Conservation (phyloP, 495 filamentous ascomycete species). For the Penicillium bovifimosum region DNA sequence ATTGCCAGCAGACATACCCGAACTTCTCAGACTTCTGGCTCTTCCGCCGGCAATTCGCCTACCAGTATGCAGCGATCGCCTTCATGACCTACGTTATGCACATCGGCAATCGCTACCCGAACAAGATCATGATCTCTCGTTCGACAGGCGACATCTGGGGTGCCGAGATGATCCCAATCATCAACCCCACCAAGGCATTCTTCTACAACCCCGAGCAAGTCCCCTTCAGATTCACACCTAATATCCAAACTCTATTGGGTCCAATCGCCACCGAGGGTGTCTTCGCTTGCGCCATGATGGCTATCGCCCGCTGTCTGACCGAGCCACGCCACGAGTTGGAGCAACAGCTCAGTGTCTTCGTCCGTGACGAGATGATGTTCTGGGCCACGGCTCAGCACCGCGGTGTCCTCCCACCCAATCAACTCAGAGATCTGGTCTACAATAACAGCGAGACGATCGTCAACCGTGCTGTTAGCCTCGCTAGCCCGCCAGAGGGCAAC, state of each 20-base stretch:
- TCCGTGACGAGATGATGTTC: constrained; percentile 95
- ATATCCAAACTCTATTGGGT: constrained; percentile 91
- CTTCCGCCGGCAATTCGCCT: constrained; percentile 92
- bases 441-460: constrained; percentile 85
- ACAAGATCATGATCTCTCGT: constrained; percentile 88
- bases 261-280: constrained; percentile 93
- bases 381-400: constrained; percentile 87
- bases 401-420: constrained; percentile 54
- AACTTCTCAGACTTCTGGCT: constrained; percentile 94
- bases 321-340: constrained; percentile 86
- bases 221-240: constrained; percentile 94
- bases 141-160: constrained; percentile 93
- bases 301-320: constrained; percentile 90
- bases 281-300: constrained; percentile 87
- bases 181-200: constrained; percentile 72
- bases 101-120: constrained; percentile 89
- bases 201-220: constrained; percentile 95
- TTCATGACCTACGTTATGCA: constrained; percentile 99
- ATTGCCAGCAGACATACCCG: constrained; percentile 85
- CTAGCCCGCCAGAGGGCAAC: constrained; percentile 56
- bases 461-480: constrained; percentile 78
- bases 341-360: constrained; percentile 86
- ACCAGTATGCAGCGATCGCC: constrained; percentile 91
- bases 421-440: constrained; percentile 81
- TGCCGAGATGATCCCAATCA: constrained; percentile 80